Conservation (phyloP, 1,139 yeast species). For the Suhomyces wounanorum region DNA sequence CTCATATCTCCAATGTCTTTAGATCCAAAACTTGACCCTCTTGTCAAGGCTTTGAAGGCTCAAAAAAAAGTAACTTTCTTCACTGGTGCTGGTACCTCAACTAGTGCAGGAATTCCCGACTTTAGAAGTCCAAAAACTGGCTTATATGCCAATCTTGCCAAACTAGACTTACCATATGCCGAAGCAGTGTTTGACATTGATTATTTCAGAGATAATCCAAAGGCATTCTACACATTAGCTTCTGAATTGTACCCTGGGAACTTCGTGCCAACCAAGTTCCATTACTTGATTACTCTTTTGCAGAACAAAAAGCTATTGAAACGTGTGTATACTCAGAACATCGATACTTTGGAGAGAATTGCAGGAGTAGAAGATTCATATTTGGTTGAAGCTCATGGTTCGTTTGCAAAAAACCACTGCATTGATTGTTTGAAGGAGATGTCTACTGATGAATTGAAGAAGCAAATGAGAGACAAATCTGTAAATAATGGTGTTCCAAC, state of each 20-base stretch:
- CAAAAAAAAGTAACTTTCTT: slow-evolving; percentile 45
- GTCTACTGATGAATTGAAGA: slow-evolving; percentile 51
- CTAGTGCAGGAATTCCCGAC: slow-evolving; percentile 93
- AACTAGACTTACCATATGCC: slow-evolving; percentile 79
- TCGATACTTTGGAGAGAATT: slow-evolving; percentile 84
- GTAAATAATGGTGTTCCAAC: slow-evolving; percentile 48
- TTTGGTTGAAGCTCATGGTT: slow-evolving; percentile 92
- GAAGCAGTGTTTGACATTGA: slow-evolving; percentile 95
- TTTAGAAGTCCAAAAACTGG: slow-evolving; percentile 93
- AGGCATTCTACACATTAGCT: slow-evolving; percentile 83
- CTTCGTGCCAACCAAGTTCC: slow-evolving; percentile 81
- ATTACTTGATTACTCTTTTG: slow-evolving; percentile 64
- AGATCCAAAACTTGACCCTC: slow-evolving; percentile 10
- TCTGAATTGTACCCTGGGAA: slow-evolving; percentile 86
- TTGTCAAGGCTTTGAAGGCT: slow-evolving; percentile 15
- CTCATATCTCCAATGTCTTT: background rate
- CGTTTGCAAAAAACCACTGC: slow-evolving; percentile 84
- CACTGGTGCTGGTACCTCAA: slow-evolving; percentile 93
- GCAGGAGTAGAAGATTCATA: slow-evolving; percentile 71
- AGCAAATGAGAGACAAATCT: slow-evolving; percentile 33
- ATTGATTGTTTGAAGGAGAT: slow-evolving; percentile 67
- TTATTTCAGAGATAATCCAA: slow-evolving; percentile 71
- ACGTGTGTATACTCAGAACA: slow-evolving; percentile 87
- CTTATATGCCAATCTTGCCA: slow-evolving; percentile 74
- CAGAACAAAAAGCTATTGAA: slow-evolving; percentile 62